Evolutionary conservation across 2,329 filamentous ascomycete genomes (phyloP), one percentile per base, ranked within the genome.

Genomic region (Aspergillus transmontanensis): DNA sequence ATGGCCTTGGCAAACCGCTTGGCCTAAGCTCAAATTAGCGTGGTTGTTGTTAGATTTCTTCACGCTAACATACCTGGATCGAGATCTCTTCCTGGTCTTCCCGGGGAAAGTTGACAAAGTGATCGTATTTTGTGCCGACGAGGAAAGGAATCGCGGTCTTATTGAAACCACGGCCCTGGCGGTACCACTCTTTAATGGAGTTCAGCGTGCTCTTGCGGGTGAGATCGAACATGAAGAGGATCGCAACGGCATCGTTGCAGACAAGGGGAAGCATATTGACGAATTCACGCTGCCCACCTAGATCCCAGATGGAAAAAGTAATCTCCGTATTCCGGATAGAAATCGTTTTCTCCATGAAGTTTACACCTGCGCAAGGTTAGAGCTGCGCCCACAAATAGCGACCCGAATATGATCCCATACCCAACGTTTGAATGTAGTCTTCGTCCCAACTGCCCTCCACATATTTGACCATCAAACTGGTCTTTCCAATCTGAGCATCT

Each of bases 281-380:
- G 75, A 99, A 99, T 81, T 99, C 95, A 75, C 95, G 90, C 83
- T 99, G 95, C 69, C 95, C 95, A 72, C 95, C 95, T 60, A 99
- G 82, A 83, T 99, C 95, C 95, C 95, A 99, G 76, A 99, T 99
- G 65, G 93, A 97, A 81, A 99, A 99, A 50, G 95, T 99, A 79
- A 99, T 99, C 81, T 99, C 95, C 19, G 95, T 99, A 81, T 99
- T 99, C 66, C 95, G 91, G 79, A 99, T 99, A 66, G 93, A 96
- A 76, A 99, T 99, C 41, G 95, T 99, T 86, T 99, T 99, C 80
- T 99, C 95, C 95, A 99, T 99, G 81, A 99, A 99, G 80, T 99
- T 99, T 80, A 99, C 95, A 70, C 95, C 88, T 90, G 26, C 36
- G 34, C 16, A 26, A 41, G 30, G 28, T 62, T 45, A 59, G 59